Base-by-base conservation (phyloP, 257 asterid genomes). In the Apocynum venetum region DNA sequence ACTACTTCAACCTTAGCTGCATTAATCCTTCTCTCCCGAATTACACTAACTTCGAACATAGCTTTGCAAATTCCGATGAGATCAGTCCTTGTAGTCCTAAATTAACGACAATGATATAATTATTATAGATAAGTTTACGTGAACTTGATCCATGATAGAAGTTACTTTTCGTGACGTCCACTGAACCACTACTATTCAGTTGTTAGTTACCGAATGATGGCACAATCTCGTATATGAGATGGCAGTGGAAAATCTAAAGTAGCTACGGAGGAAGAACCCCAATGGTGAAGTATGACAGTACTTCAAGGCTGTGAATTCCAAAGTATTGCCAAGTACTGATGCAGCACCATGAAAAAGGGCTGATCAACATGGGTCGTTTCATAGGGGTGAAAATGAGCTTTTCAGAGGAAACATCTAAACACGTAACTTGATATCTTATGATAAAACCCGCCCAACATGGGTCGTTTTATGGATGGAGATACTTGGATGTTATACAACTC, bases 1-100 rank as follows among this genome's bases (percentile, higher is more conserved):
- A 79, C 86, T 72, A 80, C 87, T 75, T 80, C 17, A 47, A 80
- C 10, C 79, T 53, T 81, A 67, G 78, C 82, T 77, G 47, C 63
- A 4, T 60, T 15, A 36, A 2, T 7, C 41, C 15, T 25, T 60
- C 40, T 6, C 49, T 55, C 60, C 60, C 8, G 2, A 56, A 56
- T 0, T 46, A 6, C 49, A 46, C 49, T 46, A 8, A 46, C 49
- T 46, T 46, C 49, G 0, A 46, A 46, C 7, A 46, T 46, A 46
- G 7, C 7, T 25, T 25, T 25, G 31, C 31, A 25, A 25, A 25
- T 25, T 25, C 31, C 31, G 31, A 25, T 25, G 31, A 25, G 31
- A 25, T 25, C 31, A 25, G 0, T 25, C 31, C 31, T 25, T 25
- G 31, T 25, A 25, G 0, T 25, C 31, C 31, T 25, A 25, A 25